These are phyloP conservation scores for Neofusicoccum sp. DNA, from an alignment of 2,329 filamentous ascomycete species.

Conservation along the genomic window DNA sequence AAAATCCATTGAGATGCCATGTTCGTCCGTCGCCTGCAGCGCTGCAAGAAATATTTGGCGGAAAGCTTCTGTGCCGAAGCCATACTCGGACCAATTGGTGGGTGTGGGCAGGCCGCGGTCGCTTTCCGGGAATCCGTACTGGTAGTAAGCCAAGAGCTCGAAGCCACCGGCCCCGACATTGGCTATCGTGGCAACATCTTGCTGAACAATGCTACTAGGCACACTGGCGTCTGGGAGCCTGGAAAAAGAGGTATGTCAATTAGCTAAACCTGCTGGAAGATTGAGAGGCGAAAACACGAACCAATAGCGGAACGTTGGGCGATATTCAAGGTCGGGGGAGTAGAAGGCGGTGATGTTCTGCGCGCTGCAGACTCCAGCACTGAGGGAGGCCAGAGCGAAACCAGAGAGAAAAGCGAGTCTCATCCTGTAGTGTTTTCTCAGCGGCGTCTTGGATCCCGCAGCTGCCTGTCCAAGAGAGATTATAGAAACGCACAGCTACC, in stretches of 20 bases:
- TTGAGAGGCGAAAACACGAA: not conserved
- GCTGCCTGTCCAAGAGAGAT: too few species aligned
- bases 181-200: constrained; percentile 24
- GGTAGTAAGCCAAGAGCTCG: constrained; percentile 29
- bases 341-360: not conserved
- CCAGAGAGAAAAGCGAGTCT: too few species aligned
- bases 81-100: constrained; percentile 43
- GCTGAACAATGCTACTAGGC: constrained; percentile 15
- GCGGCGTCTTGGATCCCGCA: too few species aligned
- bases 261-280: too few species aligned
- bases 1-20: constrained; percentile 49
- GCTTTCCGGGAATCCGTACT: constrained; percentile 25
- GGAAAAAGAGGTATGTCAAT: not conserved
- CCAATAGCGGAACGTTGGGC: constrained; percentile 31
- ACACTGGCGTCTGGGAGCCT: constrained; percentile 31
- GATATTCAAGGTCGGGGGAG: constrained; percentile 22
- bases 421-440: too few species aligned
- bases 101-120: constrained; percentile 23
- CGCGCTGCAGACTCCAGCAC: not conserved
- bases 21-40: constrained; percentile 38
- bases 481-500: too few species aligned
- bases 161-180: constrained; percentile 27
- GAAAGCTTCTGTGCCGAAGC: constrained; percentile 44
- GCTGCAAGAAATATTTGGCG: constrained; percentile 31
- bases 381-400: too few species aligned